Evolutionary conservation across 148 eudicot species (phyloP).

Genomic region (Chenopodium suecicum): DNA sequence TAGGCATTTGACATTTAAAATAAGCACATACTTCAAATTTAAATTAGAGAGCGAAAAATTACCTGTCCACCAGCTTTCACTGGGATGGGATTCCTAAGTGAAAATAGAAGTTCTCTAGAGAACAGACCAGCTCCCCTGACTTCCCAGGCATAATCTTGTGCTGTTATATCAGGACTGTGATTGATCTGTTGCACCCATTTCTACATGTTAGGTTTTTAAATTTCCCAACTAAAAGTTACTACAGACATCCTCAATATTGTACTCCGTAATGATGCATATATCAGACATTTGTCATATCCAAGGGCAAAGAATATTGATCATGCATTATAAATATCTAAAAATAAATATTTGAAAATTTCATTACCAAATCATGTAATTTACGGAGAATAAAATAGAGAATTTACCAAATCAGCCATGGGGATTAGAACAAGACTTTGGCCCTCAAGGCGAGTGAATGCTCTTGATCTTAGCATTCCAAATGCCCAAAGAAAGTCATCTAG

Average conservation of each 20-base stretch:
- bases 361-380: no score
- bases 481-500: conserved; percentile 91
- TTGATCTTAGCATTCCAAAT: conserved; percentile 89
- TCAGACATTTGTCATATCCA: not conserved
- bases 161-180: conserved; percentile 69
- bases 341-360: not conserved
- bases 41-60: not conserved
- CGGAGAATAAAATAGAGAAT: not conserved
- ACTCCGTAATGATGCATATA: no score
- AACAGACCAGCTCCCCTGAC: conserved; percentile 92
- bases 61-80: conserved; percentile 97
- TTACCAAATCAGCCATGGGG: conserved; percentile 93
- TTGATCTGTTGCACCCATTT: conserved; percentile 58
- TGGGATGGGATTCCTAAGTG: conserved; percentile 62
- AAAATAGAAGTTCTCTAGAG: conserved; percentile 78
- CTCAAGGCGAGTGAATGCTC: conserved; percentile 87
- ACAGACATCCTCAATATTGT: not conserved
- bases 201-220: conserved; percentile 4
- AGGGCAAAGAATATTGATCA: not conserved
- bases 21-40: not conserved
- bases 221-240: not conserved
- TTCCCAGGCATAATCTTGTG: conserved; percentile 80
- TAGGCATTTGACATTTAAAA: not conserved
- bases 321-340: not conserved
- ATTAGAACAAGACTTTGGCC: conserved; percentile 84